Evolutionary conservation across 2,329 filamentous ascomycete genomes (phyloP).

Genomic region (Pezizomycotina sp.): DNA sequence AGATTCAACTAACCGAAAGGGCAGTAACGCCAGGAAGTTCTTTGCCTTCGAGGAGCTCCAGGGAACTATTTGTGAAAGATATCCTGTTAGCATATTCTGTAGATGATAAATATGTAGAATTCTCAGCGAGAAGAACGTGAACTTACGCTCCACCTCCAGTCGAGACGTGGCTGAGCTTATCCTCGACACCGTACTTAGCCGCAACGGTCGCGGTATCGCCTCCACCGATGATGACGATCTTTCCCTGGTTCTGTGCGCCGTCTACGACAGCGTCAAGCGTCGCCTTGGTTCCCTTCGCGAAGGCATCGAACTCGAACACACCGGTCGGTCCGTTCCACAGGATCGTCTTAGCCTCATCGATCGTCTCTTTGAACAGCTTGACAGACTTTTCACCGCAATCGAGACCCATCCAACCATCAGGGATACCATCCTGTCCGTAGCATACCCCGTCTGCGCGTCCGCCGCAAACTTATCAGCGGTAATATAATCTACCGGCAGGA

Average conservation of each 20-base stretch:
- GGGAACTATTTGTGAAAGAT: conserved; percentile 33
- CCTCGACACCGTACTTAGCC: conserved; percentile 89
- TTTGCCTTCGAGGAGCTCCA: conserved; percentile 97
- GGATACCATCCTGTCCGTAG: conserved; percentile 79
- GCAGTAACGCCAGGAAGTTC: conserved; percentile 84
- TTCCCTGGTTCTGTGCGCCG: conserved; percentile 57
- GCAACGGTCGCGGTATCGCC: conserved; percentile 96
- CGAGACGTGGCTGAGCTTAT: conserved; percentile 94
- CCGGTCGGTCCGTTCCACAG: conserved; percentile 94
- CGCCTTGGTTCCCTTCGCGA: conserved; percentile 79
- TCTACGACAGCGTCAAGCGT: conserved; percentile 63
- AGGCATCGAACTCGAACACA: conserved; percentile 94
- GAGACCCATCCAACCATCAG: conserved; percentile 94
- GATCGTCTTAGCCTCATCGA: conserved; percentile 80
- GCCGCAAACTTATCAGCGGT: conserved; percentile 88
- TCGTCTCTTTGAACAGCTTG: conserved; percentile 74
- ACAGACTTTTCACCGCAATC: conserved; percentile 84
- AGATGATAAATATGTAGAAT: conserved; percentile 1
- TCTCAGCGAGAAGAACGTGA: background rate
- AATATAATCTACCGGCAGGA: conserved; percentile 87
- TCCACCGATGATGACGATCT: conserved; percentile 96
- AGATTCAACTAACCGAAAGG: conserved; percentile 44
- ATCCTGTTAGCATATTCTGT: conserved; percentile 8
- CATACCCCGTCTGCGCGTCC: conserved; percentile 63
- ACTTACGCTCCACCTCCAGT: conserved; percentile 71